These are phyloP conservation scores for Aureoboletus auriporus DNA, from an alignment of 768 basidiomycete species.

Conservation along the genomic window DNA sequence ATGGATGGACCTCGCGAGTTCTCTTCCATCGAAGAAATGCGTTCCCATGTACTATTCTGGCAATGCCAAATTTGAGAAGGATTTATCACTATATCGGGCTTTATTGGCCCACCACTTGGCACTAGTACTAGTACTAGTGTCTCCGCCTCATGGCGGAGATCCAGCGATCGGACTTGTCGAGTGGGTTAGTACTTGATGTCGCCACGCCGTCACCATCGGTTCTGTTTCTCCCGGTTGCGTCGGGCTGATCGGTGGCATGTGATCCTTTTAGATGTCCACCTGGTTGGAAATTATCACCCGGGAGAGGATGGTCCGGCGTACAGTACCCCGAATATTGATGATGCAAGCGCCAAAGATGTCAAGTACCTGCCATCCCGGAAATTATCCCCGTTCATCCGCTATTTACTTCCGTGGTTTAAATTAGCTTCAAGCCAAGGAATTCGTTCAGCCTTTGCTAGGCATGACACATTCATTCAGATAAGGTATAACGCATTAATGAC, in stretches of 20 bases:
- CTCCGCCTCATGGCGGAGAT: too few species aligned
- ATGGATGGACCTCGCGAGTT: too few species aligned
- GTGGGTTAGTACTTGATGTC: background rate
- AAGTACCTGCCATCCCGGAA: background rate
- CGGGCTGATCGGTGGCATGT: background rate
- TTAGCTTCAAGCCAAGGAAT: background rate
- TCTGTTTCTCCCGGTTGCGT: background rate
- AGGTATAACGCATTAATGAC: background rate
- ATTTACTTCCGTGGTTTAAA: too few species aligned
- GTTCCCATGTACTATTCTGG: too few species aligned
- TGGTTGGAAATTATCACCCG: background rate
- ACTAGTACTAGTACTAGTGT: too few species aligned
- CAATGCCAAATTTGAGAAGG: background rate
- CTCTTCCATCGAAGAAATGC: too few species aligned
- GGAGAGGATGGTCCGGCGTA: background rate
- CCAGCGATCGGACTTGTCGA: too few species aligned
- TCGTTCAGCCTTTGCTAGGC: background rate
- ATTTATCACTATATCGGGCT: constrained; percentile 1
- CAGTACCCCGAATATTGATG: background rate
- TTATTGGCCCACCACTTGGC: background rate
- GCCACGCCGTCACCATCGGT: constrained; percentile 3
- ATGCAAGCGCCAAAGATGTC: background rate
- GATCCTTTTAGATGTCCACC: background rate
- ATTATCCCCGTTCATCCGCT: background rate
- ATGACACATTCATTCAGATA: constrained; percentile 6